phyloP scores from a whole-genome alignment of 225 moss, liverwort and hornwort genomes.

The Rhytidiadelphus loreus region DNA sequence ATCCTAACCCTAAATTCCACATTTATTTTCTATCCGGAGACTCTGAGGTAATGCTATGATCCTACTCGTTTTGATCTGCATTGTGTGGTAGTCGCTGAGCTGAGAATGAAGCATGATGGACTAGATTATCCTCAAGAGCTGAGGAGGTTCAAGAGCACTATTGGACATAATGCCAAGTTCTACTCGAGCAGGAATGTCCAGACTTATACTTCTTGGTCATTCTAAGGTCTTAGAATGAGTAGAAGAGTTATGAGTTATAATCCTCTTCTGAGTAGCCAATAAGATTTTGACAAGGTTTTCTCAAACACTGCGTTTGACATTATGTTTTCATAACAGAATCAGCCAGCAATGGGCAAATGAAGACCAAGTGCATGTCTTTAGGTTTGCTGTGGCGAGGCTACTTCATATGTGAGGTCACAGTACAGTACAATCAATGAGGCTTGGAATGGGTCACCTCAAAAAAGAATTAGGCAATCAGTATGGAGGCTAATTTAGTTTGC shows the following conservation, averaged over 20 bases:
- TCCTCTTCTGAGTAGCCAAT: not conserved
- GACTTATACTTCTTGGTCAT: not conserved
- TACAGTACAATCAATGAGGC: not conserved
- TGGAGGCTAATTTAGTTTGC: not conserved
- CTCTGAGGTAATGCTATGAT: not conserved
- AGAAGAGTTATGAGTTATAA: not conserved
- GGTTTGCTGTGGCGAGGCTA: not conserved
- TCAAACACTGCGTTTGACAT: not conserved
- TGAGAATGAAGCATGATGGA: not conserved
- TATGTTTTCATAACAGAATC: not conserved
- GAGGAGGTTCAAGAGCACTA: not conserved
- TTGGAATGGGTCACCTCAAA: not conserved
- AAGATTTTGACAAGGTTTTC: not conserved
- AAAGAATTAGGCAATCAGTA: not conserved
- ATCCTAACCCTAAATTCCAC: not conserved
- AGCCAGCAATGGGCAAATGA: not conserved
- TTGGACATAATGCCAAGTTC: not conserved
- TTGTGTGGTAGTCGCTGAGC: not conserved
- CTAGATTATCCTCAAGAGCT: not conserved
- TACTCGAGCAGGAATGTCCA: not conserved
- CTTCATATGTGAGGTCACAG: not conserved
- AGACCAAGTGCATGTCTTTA: not conserved
- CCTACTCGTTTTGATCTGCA: not conserved
- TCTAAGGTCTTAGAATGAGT: not conserved
- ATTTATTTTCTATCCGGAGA: not conserved